Evolutionary conservation across 176 grass and related monocot genomes (phyloP).

Genomic region (Avena sativa): DNA sequence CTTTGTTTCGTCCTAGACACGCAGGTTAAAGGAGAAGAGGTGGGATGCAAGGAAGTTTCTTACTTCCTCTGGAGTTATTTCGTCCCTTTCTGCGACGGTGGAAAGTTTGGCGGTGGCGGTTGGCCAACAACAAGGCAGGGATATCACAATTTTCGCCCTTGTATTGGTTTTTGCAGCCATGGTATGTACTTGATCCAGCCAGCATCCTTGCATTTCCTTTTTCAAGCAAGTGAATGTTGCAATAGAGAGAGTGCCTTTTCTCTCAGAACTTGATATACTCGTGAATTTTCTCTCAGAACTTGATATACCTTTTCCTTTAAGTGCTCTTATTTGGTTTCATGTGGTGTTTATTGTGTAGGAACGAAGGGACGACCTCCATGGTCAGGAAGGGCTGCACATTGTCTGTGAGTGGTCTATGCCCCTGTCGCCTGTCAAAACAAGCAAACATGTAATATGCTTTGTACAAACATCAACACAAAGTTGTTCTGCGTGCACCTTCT

Average conservation of each 20-base stretch:
- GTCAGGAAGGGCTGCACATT: too few species aligned
- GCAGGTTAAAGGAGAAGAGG: constrained; percentile 98
- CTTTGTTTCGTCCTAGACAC: constrained; percentile 78
- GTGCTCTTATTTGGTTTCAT: too few species aligned
- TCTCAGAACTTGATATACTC: too few species aligned
- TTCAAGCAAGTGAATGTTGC: constrained; percentile 6
- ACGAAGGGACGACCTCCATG: too few species aligned
- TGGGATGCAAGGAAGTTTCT: constrained; percentile 93
- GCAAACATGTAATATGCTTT: too few species aligned
- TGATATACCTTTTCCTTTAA: too few species aligned
- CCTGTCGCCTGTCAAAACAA: too few species aligned
- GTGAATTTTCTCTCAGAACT: too few species aligned
- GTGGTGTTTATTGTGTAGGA: too few species aligned
- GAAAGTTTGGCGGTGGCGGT: constrained; percentile 69
- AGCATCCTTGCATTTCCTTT: constrained; percentile 39
- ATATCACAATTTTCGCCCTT: constrained; percentile 78
- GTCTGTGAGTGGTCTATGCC: too few species aligned
- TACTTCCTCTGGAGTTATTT: constrained; percentile 85
- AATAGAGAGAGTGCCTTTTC: neutral
- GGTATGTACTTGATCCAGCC: constrained; percentile 57
- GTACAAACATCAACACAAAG: too few species aligned
- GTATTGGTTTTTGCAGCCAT: constrained; percentile 80
- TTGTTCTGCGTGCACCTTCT: too few species aligned
- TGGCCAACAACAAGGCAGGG: constrained; percentile 76
- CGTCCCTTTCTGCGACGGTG: constrained; percentile 87